Percentiles rank a stretch among this genome's conserved stretches.
Evolutionary conservation across 2,329 filamentous ascomycete genomes (phyloP).

Genomic region (Talaromyces sp.): DNA sequence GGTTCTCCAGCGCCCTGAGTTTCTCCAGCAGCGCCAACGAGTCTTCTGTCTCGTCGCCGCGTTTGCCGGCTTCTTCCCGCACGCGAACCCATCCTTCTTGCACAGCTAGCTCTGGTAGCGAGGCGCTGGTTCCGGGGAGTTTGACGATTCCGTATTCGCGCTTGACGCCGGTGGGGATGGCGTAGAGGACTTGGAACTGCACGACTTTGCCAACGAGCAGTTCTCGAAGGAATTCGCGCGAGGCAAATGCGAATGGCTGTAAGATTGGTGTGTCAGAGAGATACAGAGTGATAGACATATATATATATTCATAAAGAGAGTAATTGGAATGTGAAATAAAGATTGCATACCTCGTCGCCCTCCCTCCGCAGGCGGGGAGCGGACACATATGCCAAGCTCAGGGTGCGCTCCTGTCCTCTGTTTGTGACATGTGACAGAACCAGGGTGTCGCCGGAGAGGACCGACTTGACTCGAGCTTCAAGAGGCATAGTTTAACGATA

Average conservation of each 20-base stretch:
- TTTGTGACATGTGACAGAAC: constrained; percentile 77
- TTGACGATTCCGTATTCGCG: constrained; percentile 82
- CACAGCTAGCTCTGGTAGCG: constrained; percentile 75
- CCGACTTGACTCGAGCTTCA: constrained; percentile 78
- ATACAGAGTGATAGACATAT: neutral
- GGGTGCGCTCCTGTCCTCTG: constrained; percentile 71
- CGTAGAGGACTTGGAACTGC: constrained; percentile 80
- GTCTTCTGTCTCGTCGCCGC: constrained; percentile 78
- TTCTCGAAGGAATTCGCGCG: constrained; percentile 84
- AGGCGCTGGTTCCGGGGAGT: constrained; percentile 62
- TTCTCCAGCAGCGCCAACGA: constrained; percentile 65
- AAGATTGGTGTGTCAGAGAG: neutral
- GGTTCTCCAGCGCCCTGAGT: constrained; percentile 68
- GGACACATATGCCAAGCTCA: constrained; percentile 88
- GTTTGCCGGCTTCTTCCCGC: constrained; percentile 81
- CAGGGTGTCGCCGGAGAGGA: constrained; percentile 88
- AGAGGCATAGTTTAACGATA: constrained; percentile 27
- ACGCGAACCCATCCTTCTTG: constrained; percentile 90
- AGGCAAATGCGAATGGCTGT: constrained; percentile 80
- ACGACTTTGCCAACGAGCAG: constrained; percentile 80
- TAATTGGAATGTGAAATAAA: neutral
- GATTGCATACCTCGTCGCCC: constrained; percentile 65
- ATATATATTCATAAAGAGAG: too few relatives aligned
- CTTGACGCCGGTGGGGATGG: constrained; percentile 68
- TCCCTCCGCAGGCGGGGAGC: constrained; percentile 82